Base-by-base conservation (phyloP, 2,329 filamentous ascomycete genomes). In the Ciborinia camelliae region DNA sequence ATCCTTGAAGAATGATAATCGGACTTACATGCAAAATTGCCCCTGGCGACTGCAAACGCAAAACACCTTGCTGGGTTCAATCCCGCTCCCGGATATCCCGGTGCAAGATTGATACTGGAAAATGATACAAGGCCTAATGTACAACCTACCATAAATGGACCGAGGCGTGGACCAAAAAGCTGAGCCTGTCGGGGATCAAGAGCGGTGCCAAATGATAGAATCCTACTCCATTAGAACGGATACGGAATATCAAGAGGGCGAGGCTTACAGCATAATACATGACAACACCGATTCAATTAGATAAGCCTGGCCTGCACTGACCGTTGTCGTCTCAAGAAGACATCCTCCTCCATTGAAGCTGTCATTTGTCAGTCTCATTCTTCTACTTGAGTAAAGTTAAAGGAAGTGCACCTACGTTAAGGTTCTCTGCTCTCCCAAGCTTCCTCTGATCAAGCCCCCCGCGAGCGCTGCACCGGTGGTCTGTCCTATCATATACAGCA, bases 201-300 rank as follows among this genome's bases (percentile, higher is more conserved):
- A 10, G 80, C 83, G 3, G 84, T 79, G 0, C 83, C 82, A 67
- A 85, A 85, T 0, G 81, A 78, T 7, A 84, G 63, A 84, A 80
- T 0, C 70, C 74, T 41, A 14, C 14, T 2, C 23, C 1, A 45
- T 68, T 50, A 68, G 30, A n/a, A 26, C 23, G 43, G 43, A 26
- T 4, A 20, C 63, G 28, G 18, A 1, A 2, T 1, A 15, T 1
- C 9, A 14, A 54, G 12, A 10, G 30, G 3, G 6, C 71, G 64
- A 20, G 67, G 47, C 66, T 57, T 50, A 78, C 45, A 85, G 70
- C 18, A 83, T 67, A 1, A 79, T 74, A n/a, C 81, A 76, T n/a
- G 75, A 74, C 2, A 77, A 74, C 32, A 82, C 76, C 6, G 82
- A 81, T 68, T 86, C 83, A 12, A 84, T 72, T 10, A 80, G 73